Conservation (phyloP, 2,329 filamentous ascomycete species). For the Cryphonectria japonica region DNA sequence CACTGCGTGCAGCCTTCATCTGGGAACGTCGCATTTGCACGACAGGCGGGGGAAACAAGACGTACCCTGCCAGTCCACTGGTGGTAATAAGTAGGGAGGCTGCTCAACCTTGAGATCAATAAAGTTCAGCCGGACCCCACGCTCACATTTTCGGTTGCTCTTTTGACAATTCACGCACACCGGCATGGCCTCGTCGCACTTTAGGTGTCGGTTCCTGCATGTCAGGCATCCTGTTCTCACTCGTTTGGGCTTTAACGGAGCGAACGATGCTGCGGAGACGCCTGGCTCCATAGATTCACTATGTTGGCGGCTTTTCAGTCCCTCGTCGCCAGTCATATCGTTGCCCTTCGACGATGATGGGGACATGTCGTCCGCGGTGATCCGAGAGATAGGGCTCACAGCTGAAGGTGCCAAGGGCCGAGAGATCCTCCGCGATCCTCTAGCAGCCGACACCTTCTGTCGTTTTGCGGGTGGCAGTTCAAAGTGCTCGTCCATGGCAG, state of each 20-base stretch:
- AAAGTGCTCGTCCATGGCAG: constrained; percentile 23
- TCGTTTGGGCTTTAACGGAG: constrained; percentile 69
- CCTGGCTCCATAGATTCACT: constrained; percentile 13
- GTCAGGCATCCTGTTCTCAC: constrained; percentile 91
- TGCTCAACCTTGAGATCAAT: constrained; percentile 78
- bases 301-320: constrained; percentile 2
- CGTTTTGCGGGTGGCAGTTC: constrained; percentile 27
- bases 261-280: constrained; percentile 2
- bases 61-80: constrained; percentile 67
- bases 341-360: constrained; percentile 5
- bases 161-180: constrained; percentile 81
- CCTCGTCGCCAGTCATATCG: background rate
- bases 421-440: constrained; percentile 5
- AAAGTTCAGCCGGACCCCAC: constrained; percentile 87
- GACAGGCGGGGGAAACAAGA: constrained; percentile 12
- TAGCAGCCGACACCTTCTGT: constrained; percentile 24
- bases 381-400: constrained; percentile 2
- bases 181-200: constrained; percentile 78
- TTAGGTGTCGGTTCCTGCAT: constrained; percentile 85
- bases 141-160: constrained; percentile 82
- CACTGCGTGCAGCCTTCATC: background rate
- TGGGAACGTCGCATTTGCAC: background rate
- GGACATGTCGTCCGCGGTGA: constrained; percentile 3
- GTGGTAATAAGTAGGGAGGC: constrained; percentile 65
- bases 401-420: constrained; percentile 2